Conservation (phyloP, 345 rosid genomes). For the Boechera divaricarpa region DNA sequence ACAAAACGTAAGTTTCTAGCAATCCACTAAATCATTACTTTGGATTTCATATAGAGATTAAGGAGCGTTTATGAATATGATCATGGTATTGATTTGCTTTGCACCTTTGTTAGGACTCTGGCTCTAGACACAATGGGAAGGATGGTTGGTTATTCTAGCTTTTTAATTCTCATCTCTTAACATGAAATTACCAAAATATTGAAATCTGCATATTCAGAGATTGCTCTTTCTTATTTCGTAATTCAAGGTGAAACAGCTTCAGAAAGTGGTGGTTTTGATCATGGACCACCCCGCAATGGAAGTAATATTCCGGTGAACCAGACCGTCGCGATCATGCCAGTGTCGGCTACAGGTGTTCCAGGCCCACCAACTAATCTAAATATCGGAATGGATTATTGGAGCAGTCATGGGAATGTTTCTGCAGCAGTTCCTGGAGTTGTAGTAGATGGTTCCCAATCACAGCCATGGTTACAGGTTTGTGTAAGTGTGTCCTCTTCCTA, state of each 20-base stretch:
- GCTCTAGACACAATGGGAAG: constrained; percentile 70
- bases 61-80: constrained; percentile 14
- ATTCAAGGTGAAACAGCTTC: constrained; percentile 61
- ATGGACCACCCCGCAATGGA: constrained; percentile 69
- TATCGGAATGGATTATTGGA: constrained; percentile 98
- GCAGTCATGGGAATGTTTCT: constrained; percentile 77
- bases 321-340: constrained; percentile 59
- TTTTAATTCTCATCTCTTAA: not conserved
- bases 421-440: constrained; percentile 69
- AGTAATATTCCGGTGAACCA: constrained; percentile 60
- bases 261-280: constrained; percentile 70
- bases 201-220: constrained; percentile 6
- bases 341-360: constrained; percentile 64
- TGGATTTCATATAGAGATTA: not conserved
- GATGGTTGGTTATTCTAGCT: constrained; percentile 56
- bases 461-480: constrained; percentile 83
- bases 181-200: constrained; percentile 7
- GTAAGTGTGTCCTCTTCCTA: not conserved
- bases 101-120: constrained; percentile 59
- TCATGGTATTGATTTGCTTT: constrained; percentile 16
- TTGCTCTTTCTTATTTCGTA: constrained; percentile 21
- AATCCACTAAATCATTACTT: constrained; percentile 8
- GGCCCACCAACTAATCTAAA: constrained; percentile 93
- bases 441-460: constrained; percentile 70
- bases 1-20: constrained; percentile 64